Conservation (phyloP, 305 asterid species). For the Solanum aculeatissimum region DNA sequence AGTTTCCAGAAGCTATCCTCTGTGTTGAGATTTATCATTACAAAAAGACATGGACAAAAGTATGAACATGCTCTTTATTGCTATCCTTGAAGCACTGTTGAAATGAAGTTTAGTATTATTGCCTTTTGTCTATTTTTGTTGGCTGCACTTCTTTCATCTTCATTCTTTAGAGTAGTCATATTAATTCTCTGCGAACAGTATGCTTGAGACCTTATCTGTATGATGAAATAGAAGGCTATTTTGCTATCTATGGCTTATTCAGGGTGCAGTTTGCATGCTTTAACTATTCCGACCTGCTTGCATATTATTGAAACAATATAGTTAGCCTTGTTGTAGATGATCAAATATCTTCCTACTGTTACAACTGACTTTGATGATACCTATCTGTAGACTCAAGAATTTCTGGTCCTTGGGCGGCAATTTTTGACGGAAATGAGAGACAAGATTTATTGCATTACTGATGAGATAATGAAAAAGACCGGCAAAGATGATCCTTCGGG, state of each 20-base stretch:
- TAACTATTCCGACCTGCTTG: not conserved
- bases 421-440: conserved; percentile 73
- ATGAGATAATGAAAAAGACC: conserved; percentile 66
- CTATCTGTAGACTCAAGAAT: conserved; percentile 62
- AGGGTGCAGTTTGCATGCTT: not conserved
- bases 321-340: not conserved
- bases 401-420: conserved; percentile 75
- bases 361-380: conserved; percentile 12
- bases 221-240: not conserved
- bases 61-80: conserved; percentile 6
- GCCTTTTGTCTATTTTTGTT: not conserved
- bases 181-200: not conserved
- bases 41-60: conserved; percentile 50
- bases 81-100: not conserved
- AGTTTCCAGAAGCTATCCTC: conserved; percentile 59
- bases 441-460: conserved; percentile 69
- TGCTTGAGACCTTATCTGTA: not conserved
- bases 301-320: not conserved
- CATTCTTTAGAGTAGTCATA: not conserved
- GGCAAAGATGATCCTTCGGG: conserved; percentile 66
- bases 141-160: not conserved
- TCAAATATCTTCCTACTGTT: not conserved
- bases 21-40: conserved; percentile 77
- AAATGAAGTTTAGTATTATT: not conserved
- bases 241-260: not conserved